These are phyloP conservation scores for Neurospora tetrasperma DNA, from an alignment of 495 filamentous ascomycete genomes.

Conservation along the genomic window DNA sequence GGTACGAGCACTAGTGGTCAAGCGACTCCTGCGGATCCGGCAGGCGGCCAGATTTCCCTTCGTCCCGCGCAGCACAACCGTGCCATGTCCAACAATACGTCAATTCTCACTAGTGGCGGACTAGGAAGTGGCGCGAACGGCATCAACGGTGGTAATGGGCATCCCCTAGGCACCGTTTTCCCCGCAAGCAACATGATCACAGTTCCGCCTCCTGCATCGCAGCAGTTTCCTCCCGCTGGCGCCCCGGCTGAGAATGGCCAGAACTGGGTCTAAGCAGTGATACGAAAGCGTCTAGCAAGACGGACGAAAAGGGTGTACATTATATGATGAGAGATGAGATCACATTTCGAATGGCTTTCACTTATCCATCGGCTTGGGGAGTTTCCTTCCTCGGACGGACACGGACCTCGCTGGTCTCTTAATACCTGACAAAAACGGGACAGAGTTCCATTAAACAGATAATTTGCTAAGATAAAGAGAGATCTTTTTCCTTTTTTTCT, in stretches of 20 bases:
- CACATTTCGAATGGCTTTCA: constrained; percentile 13
- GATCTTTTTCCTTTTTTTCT: constrained; percentile 21
- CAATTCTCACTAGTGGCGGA: constrained; percentile 16
- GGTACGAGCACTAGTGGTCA: constrained; percentile 20
- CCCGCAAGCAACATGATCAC: constrained; percentile 18
- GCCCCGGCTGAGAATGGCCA: constrained; percentile 15
- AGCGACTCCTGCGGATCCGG: constrained; percentile 26
- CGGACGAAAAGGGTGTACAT: constrained; percentile 16
- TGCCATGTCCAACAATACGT: constrained; percentile 20
- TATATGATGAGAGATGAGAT: constrained; percentile 19
- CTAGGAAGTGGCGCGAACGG: constrained; percentile 23
- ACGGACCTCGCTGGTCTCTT: background rate
- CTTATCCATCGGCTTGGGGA: constrained; percentile 18
- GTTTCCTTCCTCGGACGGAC: constrained; percentile 8
- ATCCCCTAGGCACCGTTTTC: constrained; percentile 16
- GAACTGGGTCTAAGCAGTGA: constrained; percentile 19
- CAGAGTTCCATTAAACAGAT: background rate
- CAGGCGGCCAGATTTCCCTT: constrained; percentile 31
- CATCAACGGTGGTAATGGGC: constrained; percentile 21
- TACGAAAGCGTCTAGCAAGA: background rate
- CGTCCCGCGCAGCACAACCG: constrained; percentile 23
- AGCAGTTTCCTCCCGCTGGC: constrained; percentile 9
- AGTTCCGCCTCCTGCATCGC: constrained; percentile 14
- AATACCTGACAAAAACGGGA: background rate
- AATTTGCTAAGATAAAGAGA: background rate